phyloP scores from a whole-genome alignment of 352 stramenopile genomes.

The Phytophthora nicotianae region DNA sequence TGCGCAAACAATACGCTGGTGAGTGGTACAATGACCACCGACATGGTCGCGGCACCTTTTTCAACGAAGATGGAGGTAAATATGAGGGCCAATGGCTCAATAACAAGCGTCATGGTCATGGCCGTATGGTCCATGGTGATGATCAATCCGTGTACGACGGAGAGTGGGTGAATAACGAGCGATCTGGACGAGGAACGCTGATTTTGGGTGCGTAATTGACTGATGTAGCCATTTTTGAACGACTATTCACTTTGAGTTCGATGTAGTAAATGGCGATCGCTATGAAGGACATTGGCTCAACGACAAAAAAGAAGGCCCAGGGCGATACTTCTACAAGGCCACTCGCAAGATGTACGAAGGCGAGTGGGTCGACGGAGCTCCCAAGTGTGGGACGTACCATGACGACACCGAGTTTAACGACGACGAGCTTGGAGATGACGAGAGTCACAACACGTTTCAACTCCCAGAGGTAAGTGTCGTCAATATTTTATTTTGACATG shows the following conservation, averaged over 20 bases:
- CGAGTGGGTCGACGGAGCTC: slow-evolving; percentile 83
- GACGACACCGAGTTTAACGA: slow-evolving; percentile 44
- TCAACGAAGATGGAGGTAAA: slow-evolving; percentile 78
- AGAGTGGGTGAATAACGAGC: slow-evolving; percentile 74
- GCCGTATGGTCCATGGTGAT: slow-evolving; percentile 61
- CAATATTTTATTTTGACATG: neutral
- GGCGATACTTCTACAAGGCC: slow-evolving; percentile 83
- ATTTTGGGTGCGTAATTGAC: slow-evolving; percentile 45
- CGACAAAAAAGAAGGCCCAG: slow-evolving; percentile 89
- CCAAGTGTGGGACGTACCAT: slow-evolving; percentile 79
- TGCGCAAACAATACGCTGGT: slow-evolving; percentile 87
- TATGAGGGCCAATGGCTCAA: slow-evolving; percentile 84
- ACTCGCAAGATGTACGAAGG: slow-evolving; percentile 90
- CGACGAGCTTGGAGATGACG: slow-evolving; percentile 37
- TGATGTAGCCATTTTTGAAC: neutral
- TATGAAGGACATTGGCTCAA: slow-evolving; percentile 90
- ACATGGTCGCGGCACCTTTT: slow-evolving; percentile 81
- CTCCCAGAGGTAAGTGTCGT: slow-evolving; percentile 58
- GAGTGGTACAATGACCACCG: slow-evolving; percentile 79
- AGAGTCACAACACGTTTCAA: slow-evolving; percentile 52
- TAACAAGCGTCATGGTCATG: slow-evolving; percentile 79
- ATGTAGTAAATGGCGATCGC: slow-evolving; percentile 77
- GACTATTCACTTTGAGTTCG: slow-evolving; percentile 7
- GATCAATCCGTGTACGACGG: slow-evolving; percentile 91
- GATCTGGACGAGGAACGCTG: slow-evolving; percentile 73